A percentile compares a stretch with the other conserved stretches of the same genome.
phyloP scores from a whole-genome alignment of 345 rosid species.

The Lenwebbia sp. region DNA sequence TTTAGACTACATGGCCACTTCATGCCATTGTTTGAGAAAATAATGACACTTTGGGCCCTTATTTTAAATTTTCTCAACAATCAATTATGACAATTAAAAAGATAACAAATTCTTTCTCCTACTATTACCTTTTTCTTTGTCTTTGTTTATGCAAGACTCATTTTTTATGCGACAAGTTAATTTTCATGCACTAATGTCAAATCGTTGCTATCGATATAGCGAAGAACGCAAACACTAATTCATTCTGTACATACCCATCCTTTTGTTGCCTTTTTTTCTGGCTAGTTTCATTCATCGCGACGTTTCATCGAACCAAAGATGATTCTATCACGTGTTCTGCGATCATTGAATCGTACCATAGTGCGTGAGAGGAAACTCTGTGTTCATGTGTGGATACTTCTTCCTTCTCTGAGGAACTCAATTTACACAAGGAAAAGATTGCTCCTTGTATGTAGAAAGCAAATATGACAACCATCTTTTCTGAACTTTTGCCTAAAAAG shows the following conservation, averaged over 20 bases:
- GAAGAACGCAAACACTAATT: not conserved
- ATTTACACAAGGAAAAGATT: not conserved
- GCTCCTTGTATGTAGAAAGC: not conserved
- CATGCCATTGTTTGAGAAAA: no score
- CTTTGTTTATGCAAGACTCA: not conserved
- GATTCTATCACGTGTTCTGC: not conserved
- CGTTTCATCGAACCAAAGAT: not conserved
- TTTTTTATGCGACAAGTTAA: rapidly evolving
- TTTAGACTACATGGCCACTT: no score
- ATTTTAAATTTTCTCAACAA: no score
- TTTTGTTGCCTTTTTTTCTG: not conserved
- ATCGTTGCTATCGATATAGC: not conserved
- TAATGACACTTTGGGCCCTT: no score
- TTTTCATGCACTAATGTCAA: not conserved
- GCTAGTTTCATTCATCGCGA: not conserved
- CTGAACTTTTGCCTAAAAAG: not conserved
- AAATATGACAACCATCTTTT: not conserved
- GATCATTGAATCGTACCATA: not conserved
- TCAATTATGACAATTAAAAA: not conserved
- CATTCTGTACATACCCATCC: not conserved
- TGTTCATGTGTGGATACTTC: not conserved
- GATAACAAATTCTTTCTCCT: not conserved
- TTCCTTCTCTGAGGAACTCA: not conserved
- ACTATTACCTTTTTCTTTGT: not conserved
- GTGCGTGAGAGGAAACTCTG: not conserved